Base-by-base conservation (phyloP, 371 early-diverging fungal species). In the Fennellomyces sp. region DNA sequence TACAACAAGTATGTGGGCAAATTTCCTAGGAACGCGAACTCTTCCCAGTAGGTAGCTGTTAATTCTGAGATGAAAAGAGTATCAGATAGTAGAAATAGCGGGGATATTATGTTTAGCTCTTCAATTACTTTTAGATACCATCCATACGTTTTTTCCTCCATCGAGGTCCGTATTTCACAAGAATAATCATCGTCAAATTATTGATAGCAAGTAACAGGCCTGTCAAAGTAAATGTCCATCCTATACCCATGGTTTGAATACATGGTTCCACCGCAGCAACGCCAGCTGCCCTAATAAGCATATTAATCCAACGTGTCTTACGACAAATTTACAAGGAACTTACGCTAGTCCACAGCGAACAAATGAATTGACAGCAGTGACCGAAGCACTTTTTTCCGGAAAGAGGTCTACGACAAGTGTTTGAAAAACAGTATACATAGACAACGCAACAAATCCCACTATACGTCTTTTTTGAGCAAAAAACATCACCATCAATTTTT, bases 321-420 rank as follows among this genome's bases (percentile, higher is more conserved):
- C 35, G 35, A 33, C 35, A n/a, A n/a, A n/a, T n/a, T n/a, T n/a
- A 33, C 35, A 8, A 33, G 13, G 6, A 8, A 33, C 35, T 33
- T 33, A 33, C 35, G 35, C 35, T 8, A 33, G 35, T 8, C 13
- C 35, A 13, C 35, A 33, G 6, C 35, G 35, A 8, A 33, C 35
- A 33, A 33, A 33, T 8, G 35, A 33, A 6, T 8, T 33, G 35
- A 33, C 13, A 33, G 8, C 35, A 13, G 8, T 33, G 6, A 33
- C 35, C 6, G 35, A 33, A 6, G 35, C 6, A 6, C 35, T 13
- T 13, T 33, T 33, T 13, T 33, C 35, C 8, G 35, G 35, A 33
- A 33, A 73, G 12, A 76, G 47, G 23, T 76, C 77, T 1, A 76
- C 56, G 17, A 68, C 21, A 19, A 76, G 29, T 2, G 77, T 69